Evolutionary conservation across 148 eudicot genomes (phyloP).

Genomic region (Amaranthus palmeri): DNA sequence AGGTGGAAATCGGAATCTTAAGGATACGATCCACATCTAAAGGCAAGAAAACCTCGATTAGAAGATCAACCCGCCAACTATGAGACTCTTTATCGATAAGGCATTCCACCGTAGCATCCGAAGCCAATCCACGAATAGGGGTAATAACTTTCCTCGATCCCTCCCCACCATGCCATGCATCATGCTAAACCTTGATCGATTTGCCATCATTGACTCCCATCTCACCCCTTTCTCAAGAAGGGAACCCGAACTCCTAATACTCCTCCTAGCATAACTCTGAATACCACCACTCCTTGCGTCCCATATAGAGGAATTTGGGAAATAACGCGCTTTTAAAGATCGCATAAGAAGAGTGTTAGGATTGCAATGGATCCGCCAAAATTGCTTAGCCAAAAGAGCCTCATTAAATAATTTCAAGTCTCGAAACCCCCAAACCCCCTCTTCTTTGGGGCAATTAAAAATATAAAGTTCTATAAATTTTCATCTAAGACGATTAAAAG

Average conservation of each 20-base stretch:
- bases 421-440: background rate
- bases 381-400: background rate
- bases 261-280: background rate
- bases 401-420: background rate
- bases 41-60: too few relatives aligned
- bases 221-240: background rate
- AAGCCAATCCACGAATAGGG: too few relatives aligned
- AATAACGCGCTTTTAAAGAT: background rate
- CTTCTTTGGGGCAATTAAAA: background rate
- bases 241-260: background rate
- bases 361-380: background rate
- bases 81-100: too few relatives aligned
- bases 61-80: too few relatives aligned
- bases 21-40: too few relatives aligned
- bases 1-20: too few relatives aligned
- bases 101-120: too few relatives aligned
- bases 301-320: too few relatives aligned
- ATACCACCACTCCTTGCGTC: fast-evolving
- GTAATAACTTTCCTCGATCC: background rate
- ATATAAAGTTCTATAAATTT: too few relatives aligned
- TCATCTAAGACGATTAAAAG: too few relatives aligned
- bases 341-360: background rate
- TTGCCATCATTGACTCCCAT: background rate
- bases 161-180: background rate
- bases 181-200: background rate